Evolutionary conservation across 352 stramenopile genomes (phyloP), one percentile per base, ranked within the genome.

Genomic region (Globisporangium spinosum): DNA sequence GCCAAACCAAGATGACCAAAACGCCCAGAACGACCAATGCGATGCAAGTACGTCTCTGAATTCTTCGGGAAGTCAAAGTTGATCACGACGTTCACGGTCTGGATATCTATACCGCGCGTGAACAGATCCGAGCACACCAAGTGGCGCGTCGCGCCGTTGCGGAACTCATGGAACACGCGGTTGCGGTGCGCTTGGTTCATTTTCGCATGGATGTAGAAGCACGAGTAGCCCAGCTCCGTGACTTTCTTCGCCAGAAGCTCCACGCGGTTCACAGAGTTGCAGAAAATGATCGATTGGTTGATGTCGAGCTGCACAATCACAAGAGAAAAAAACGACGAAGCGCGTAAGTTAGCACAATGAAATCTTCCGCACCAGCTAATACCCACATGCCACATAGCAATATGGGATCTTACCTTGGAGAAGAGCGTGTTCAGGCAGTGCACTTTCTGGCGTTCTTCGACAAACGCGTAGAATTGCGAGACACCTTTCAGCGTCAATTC

Each of bases 51-150:
- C 23, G 97, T 99, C 80, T 99, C 98, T 29, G 92, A 98, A 80
- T 99, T 99, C 80, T 99, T 99, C 13, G 98, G 98, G 77, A 99
- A 99, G 83, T 99, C 98, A 77, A 99, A 99, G 83, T 99, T 99
- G 81, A 99, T 99, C 43, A 99, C 98, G n/a, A 99, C 97, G 75
- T 99, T 99, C 23, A 99, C 98, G 60, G 95, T 98, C 82, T 99
- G 97, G 77, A 99, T 99, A 77, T 99, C 98, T 64, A 99, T 99
- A 76, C 98, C 98, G 62, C 98, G 93, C 59, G 97, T 99, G 77
- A 99, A 99, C 55, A 99, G 81, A 73, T 99, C 98, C 72, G 90
- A 98, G 69, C 93, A 99, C 54, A 99, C 98, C 35, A 99, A 83
- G 77, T 99, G 97, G 49, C 98, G 89, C 49, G 97, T 99, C 2